phyloP scores from a whole-genome alignment of 768 basidiomycete species.

The Kwoniella bestiolae region DNA sequence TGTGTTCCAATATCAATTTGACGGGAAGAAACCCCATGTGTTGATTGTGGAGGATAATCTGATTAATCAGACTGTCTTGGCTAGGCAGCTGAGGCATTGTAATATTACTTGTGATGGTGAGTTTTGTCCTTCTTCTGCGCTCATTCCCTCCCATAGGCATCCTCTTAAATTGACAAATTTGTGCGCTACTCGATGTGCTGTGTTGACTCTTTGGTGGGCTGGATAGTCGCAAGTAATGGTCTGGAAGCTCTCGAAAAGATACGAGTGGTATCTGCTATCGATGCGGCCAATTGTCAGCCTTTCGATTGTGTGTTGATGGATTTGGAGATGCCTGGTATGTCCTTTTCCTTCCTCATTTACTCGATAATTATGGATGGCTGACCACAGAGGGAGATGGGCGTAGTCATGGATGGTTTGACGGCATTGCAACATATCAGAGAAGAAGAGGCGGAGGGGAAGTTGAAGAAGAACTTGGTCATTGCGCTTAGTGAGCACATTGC shows the following conservation, averaged over 20 bases:
- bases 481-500: slow-evolving; percentile 46
- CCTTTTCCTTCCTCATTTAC: neutral
- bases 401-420: slow-evolving; percentile 56
- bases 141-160: no score
- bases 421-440: slow-evolving; percentile 46
- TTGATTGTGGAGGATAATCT: slow-evolving; percentile 53
- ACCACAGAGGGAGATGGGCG: neutral
- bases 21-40: slow-evolving; percentile 34
- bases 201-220: neutral
- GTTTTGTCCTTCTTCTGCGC: slow-evolving; percentile 2
- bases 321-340: slow-evolving; percentile 54
- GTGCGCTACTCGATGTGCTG: no score
- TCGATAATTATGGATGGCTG: neutral
- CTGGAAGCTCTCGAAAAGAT: slow-evolving; percentile 52
- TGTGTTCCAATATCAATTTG: slow-evolving; percentile 12
- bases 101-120: slow-evolving; percentile 50
- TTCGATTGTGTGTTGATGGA: slow-evolving; percentile 54
- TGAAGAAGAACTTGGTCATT: slow-evolving; percentile 43
- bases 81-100: slow-evolving; percentile 49
- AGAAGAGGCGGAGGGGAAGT: slow-evolving; percentile 43
- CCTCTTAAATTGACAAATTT: no score
- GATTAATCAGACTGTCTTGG: slow-evolving; percentile 55
- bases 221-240: slow-evolving; percentile 47
- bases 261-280: slow-evolving; percentile 30
- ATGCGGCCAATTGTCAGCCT: slow-evolving; percentile 22